A percentile compares a stretch with the other conserved stretches of the same genome.
These are phyloP conservation scores for Camelina hispida DNA, from an alignment of 345 rosid species.

Conservation along the genomic window DNA sequence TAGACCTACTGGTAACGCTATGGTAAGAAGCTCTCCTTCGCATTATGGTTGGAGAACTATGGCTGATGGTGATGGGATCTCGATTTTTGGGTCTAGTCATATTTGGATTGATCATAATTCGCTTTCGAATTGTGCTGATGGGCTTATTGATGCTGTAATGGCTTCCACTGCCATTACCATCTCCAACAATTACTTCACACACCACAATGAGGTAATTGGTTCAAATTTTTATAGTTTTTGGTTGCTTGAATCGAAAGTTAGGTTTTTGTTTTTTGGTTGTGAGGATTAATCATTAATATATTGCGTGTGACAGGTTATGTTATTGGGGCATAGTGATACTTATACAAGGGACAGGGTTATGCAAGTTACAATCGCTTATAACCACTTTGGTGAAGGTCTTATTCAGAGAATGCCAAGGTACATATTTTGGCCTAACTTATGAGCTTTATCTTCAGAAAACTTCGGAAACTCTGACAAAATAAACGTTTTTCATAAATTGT, in stretches of 20 bases:
- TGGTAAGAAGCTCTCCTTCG: slow-evolving; percentile 83
- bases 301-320: slow-evolving; percentile 68
- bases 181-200: slow-evolving; percentile 85
- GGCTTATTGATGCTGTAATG: slow-evolving; percentile 70
- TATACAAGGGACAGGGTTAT: slow-evolving; percentile 84
- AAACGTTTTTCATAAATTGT: slow-evolving; percentile 17
- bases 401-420: slow-evolving; percentile 99
- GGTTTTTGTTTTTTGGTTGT: not conserved
- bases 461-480: no score
- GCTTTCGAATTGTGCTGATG: slow-evolving; percentile 80
- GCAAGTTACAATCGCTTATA: slow-evolving; percentile 98
- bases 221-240: not conserved
- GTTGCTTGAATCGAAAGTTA: not conserved
- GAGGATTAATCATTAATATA: not conserved
- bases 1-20: slow-evolving; percentile 75
- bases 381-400: slow-evolving; percentile 99
- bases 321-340: slow-evolving; percentile 96
- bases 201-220: slow-evolving; percentile 68
- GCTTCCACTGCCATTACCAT: slow-evolving; percentile 79
- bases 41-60: slow-evolving; percentile 86
- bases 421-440: not conserved
- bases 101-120: slow-evolving; percentile 95
- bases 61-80: slow-evolving; percentile 83
- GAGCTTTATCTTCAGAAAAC: not conserved
- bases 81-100: slow-evolving; percentile 79